phyloP scores from a whole-genome alignment of 306 rosid genomes.

The Dalbergia oliveri region DNA sequence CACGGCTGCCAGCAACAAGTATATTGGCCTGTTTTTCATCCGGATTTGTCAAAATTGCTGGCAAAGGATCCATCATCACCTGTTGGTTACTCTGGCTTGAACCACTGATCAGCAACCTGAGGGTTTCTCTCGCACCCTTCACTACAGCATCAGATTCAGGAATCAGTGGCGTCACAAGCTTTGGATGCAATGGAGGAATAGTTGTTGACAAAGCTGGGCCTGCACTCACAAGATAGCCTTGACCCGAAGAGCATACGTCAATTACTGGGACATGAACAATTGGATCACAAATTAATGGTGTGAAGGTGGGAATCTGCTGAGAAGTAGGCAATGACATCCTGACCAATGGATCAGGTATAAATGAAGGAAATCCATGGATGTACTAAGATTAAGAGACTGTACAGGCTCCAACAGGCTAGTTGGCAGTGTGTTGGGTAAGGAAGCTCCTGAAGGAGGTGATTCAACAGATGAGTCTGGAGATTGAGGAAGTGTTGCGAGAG shows the following conservation, averaged over 20 bases:
- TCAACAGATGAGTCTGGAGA: constrained; percentile 46
- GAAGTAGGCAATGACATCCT: constrained; percentile 72
- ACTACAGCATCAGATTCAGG: constrained; percentile 79
- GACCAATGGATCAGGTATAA: constrained; percentile 78
- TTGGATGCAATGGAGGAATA: constrained; percentile 80
- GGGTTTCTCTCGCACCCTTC: constrained; percentile 93
- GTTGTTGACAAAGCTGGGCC: constrained; percentile 81
- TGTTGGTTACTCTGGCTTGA: constrained; percentile 77
- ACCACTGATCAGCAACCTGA: constrained; percentile 80
- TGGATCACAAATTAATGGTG: constrained; percentile 92
- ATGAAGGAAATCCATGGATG: constrained; percentile 75
- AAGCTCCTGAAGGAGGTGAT: constrained; percentile 66
- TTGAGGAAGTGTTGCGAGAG: constrained; percentile 57
- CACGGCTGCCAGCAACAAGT: constrained; percentile 82
- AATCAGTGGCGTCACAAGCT: constrained; percentile 72
- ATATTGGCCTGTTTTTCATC: constrained; percentile 59
- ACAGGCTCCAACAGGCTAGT: constrained; percentile 65
- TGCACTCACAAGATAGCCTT: constrained; percentile 91
- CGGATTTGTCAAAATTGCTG: constrained; percentile 70
- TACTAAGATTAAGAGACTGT: constrained; percentile 62
- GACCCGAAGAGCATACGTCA: constrained; percentile 92
- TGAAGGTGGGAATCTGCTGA: constrained; percentile 91
- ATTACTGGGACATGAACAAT: constrained; percentile 92
- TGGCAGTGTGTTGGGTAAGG: constrained; percentile 67
- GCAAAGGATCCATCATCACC: constrained; percentile 68